Base-by-base conservation (phyloP, 1,284 basidiomycete genomes). In the Peniophora sp. region DNA sequence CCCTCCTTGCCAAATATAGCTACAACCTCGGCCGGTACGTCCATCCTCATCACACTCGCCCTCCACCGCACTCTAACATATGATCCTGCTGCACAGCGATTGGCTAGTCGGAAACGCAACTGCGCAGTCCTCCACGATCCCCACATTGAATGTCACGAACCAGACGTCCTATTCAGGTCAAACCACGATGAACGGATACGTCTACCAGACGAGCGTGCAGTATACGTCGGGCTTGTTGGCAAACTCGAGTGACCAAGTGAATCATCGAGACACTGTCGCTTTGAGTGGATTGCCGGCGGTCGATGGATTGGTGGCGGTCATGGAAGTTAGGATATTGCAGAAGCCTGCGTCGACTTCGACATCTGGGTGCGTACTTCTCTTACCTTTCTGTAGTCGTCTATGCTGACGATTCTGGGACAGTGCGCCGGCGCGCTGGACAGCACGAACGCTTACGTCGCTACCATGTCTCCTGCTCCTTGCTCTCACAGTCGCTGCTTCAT, bases 291-390 rank as follows among this genome's bases (percentile, higher is more conserved):
- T 69, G 14, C 83, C 81, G 48, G 83, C 92, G 0, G 75, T 85
- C 3, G 94, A 97, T 63, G 94, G 95, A 0, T 71, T 93, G 3
- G 85, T 97, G 0, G 92, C 91, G 0, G 71, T 97, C 1, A 60
- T 96, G 57, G 84, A 82, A 0, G 86, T 95, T 47, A 80, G 75
- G 60, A 82, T 94, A 41, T 75, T 78, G 1, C 62, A 55, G 34
- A 59, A 60, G 23, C 80, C 82, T 5, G 37, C 37, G 15, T 5
- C 8, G 5, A n/a, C 37, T 5, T 32, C 27, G 5, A 32, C 27
- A 12, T 32, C 27, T 32, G 27, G 27, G 27, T 32, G 27, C 27
- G 27, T 32, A 6, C 27, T 5, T 32, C 5, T 32, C 27, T 6
- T 12, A 12, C 12, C 27, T 32, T 12, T 32, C 12, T 32, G 12